Base-by-base conservation (phyloP, 2,329 filamentous ascomycete species). In the Venturia effusa region DNA sequence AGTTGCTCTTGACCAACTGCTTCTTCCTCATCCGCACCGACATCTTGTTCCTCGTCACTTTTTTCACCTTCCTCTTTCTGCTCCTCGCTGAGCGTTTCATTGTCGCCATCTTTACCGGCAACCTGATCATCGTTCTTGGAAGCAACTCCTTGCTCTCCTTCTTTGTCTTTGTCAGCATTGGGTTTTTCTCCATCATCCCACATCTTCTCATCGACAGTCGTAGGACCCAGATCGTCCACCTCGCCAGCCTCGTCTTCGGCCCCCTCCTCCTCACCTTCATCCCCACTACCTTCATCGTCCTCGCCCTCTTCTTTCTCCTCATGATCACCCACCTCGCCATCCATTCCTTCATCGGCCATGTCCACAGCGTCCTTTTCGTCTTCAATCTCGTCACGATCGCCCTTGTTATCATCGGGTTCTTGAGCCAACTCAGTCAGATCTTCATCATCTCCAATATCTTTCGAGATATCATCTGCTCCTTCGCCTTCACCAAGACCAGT, bases 391-490 rank as follows among this genome's bases (percentile, higher is more conserved):
- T 80, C 81, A 13, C 78, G 77, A 24, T 79, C 73, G 48, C 79
- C 76, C 43, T 84, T 79, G 67, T 88, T 72, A 19, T 68, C 76
- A 57, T 90, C 88, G 51, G 86, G 83, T 70, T 97, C 89, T 73
- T 97, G 90, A 0, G 94, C 93, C 55, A 99, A 80, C 68, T 99
- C 94, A 0, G 89, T 86, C 4, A 99, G 78, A 72, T 99, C 92
- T 73, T 99, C 94, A 66, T 99, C 93, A 19, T 93, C 88, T 67
- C 90, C 86, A 59, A 99, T 88, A 71, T 99, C 94, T 73, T 99
- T 97, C 76, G 92, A 97, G 68, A 99, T 97, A 74, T 99, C 93
- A 72, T 99, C 92, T 4, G 89, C 92, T 22, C 93, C 95, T 74
- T 97, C 90, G 13, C 94, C 95, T 57, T 97, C 94, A 24, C 94